Base-by-base conservation (phyloP, 1,139 yeast genomes). In the Eremothecium sinecaudum region DNA sequence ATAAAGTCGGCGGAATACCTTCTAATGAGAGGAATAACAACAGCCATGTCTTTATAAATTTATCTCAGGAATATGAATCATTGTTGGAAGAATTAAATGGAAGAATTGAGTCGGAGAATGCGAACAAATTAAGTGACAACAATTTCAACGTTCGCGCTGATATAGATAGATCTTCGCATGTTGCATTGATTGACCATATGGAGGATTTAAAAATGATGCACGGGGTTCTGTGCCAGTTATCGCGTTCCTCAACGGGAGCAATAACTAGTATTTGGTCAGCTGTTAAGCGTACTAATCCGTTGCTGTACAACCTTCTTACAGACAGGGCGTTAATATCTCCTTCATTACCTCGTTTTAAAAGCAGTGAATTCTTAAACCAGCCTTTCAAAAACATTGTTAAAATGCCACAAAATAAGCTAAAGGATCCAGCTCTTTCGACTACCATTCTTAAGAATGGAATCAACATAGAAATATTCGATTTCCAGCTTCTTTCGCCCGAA, bases 251-350 rank as follows among this genome's bases (percentile, higher is more conserved):
- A 22, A 44, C 69, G 26, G 82, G 46, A 0, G 40, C 62, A 5
- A 57, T 63, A 8, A 61, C 67, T 0, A 58, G 66, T 2, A 33
- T 46, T n/a, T 36, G 39, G 13, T 48, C 56, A 4, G 59, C 57
- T 4, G 44, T 51, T 8, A 37, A 43, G 15, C 38, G 44, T 6
- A 40, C 46, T 3, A 84, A 87, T 53, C 97, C 98, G 1, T 71
- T 90, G 24, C 74, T 90, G 8, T 84, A 86, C 58, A 90, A 90
- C 53, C 73, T 90, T 6, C 64, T 90, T 25, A 90, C 98, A 0
- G 97, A 90, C 55, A 65, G 97, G 36, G 86, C 97, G 1, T 69
- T 84, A n/a, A 78, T 90, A 11, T 84, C 96, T 0, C 84, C 96
- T 0, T 87, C 97, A 0, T 64, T 90, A 28, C 97, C 98, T 0